Evolutionary conservation across 2,329 filamentous ascomycete species (phyloP).

Genomic region (Claviceps maximensis): DNA sequence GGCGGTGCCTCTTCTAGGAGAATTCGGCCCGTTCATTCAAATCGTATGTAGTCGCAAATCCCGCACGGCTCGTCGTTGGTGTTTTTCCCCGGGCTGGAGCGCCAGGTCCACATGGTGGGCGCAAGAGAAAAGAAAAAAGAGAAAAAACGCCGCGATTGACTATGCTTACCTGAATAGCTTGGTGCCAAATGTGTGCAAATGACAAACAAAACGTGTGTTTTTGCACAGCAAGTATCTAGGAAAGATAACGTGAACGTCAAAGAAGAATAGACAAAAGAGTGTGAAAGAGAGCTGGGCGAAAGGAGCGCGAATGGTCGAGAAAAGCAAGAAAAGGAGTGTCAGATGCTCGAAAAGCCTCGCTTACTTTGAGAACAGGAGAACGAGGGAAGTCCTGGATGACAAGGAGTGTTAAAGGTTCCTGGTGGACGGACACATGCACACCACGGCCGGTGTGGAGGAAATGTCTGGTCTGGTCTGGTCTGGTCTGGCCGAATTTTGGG

Average conservation of each 20-base stretch:
- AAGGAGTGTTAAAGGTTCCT: not conserved
- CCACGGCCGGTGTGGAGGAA: too few relatives aligned
- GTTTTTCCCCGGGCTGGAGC: not conserved
- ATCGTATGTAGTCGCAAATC: not conserved
- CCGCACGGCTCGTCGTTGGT: not conserved
- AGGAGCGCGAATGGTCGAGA: constrained; percentile 2
- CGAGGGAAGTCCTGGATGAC: not conserved
- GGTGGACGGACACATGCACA: not conserved
- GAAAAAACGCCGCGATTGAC: not conserved
- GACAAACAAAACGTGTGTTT: not conserved
- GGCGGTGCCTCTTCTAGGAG: not conserved
- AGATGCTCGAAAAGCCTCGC: not conserved
- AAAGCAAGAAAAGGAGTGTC: not conserved
- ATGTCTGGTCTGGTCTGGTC: not conserved
- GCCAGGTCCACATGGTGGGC: not conserved
- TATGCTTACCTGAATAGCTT: constrained; percentile 1
- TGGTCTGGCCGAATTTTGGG: not conserved
- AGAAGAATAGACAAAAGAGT: not conserved
- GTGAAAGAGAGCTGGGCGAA: not conserved
- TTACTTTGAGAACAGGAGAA: not conserved
- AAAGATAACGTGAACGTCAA: not conserved
- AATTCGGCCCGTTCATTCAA: not conserved
- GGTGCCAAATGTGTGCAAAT: not conserved
- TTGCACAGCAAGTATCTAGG: not conserved
- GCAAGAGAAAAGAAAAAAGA: not conserved